Percentiles rank a stretch among this genome's conserved stretches.
Evolutionary conservation across 345 rosid species (phyloP).

Genomic region (Aquilaria yunnanensis): DNA sequence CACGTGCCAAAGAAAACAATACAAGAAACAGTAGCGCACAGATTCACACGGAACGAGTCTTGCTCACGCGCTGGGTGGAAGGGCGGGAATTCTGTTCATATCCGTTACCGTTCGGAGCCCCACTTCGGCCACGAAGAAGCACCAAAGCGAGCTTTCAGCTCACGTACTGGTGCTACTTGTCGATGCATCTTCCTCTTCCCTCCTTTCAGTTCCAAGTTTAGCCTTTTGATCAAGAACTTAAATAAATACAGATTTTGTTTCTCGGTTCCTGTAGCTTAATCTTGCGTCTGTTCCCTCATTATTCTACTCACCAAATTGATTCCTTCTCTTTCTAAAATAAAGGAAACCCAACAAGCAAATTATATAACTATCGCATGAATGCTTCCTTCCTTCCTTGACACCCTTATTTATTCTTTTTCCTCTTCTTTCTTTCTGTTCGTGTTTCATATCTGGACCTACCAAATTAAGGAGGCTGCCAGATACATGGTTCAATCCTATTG

Average conservation of each 20-base stretch:
- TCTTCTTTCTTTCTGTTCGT: slow-evolving; percentile 3
- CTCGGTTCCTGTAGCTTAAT: slow-evolving; percentile 3
- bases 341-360: slow-evolving; percentile 10
- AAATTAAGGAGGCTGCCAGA: slow-evolving; percentile 34
- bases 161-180: neutral
- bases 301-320: neutral
- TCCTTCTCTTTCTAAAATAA: slow-evolving; percentile 1
- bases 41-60: neutral
- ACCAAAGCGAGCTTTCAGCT: neutral
- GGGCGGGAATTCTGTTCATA: neutral
- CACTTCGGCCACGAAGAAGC: neutral
- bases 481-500: slow-evolving; percentile 9
- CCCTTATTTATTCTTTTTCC: slow-evolving; percentile 4
- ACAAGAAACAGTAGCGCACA: neutral
- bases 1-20: slow-evolving; percentile 1
- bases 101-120: slow-evolving; percentile 5
- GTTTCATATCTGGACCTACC: slow-evolving; percentile 21
- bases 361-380: slow-evolving; percentile 28
- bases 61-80: slow-evolving; percentile 1
- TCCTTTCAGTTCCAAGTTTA: neutral
- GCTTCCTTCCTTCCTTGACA: slow-evolving; percentile 33
- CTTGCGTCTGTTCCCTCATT: neutral
- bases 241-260: neutral
- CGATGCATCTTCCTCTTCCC: neutral
- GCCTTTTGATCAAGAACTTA: neutral